Conservation (phyloP, 2,329 filamentous ascomycete species). For the Cryoendolithus antarcticus region DNA sequence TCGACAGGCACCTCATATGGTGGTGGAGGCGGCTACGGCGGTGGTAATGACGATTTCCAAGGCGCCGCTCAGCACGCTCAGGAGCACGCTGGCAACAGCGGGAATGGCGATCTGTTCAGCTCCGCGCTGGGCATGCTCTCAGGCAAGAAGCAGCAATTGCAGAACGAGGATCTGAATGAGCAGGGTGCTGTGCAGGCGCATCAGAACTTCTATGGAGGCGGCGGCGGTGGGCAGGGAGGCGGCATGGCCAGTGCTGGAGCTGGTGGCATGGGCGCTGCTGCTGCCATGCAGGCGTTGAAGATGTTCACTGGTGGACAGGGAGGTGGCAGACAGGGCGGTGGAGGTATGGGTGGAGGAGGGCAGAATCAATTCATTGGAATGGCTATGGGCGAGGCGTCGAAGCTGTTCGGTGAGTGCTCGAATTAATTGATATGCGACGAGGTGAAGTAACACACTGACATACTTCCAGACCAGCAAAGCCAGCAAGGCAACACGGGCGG, state of each 20-base stretch:
- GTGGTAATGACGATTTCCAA: conserved; percentile 39
- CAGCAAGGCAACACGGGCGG: conserved; percentile 39
- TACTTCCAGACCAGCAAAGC: conserved; percentile 38
- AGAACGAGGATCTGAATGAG: conserved; percentile 47
- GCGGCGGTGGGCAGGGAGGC: conserved; percentile 34
- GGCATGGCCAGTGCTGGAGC: conserved; percentile 33
- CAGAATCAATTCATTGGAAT: conserved; percentile 73
- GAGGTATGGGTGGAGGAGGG: conserved; percentile 36
- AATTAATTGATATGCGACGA: background rate
- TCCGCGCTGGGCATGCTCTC: conserved; percentile 43
- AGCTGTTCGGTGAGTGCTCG: conserved; percentile 46
- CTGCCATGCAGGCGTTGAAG: conserved; percentile 71
- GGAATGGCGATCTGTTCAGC: conserved; percentile 42
- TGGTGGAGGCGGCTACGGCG: conserved; percentile 25
- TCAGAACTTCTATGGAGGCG: conserved; percentile 54
- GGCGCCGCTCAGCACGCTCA: conserved; percentile 44
- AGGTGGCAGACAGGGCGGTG: conserved; percentile 42
- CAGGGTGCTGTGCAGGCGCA: conserved; percentile 60
- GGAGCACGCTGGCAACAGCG: conserved; percentile 39
- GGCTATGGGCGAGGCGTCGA: conserved; percentile 78
- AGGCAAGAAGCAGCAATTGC: conserved; percentile 39
- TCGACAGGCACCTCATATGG: conserved; percentile 33
- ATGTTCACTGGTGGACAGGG: conserved; percentile 43
- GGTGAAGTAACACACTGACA: conserved; percentile 3
- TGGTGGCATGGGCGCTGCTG: conserved; percentile 50